These are phyloP conservation scores for Ophiostoma fasciatum DNA, from an alignment of 2,329 filamentous ascomycete species.

Conservation along the genomic window DNA sequence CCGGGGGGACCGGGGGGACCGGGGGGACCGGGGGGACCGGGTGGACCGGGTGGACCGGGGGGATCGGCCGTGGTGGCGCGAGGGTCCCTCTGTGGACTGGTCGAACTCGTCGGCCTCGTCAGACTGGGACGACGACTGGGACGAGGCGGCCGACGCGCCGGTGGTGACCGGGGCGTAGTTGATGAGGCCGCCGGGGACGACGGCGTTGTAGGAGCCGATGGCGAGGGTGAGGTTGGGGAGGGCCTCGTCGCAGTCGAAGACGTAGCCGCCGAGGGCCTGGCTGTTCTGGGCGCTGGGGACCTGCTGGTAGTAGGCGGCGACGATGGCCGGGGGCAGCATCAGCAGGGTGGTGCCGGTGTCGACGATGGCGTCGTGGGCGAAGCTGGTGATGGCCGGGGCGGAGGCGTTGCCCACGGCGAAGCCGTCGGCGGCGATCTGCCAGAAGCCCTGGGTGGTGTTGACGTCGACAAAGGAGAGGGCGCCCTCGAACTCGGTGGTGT, in stretches of 20 bases:
- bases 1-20: no score
- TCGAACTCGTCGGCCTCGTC: slow-evolving; percentile 26
- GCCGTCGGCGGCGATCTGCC: slow-evolving; percentile 38
- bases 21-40: no score
- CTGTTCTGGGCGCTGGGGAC: slow-evolving; percentile 22
- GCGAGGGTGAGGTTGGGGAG: slow-evolving; percentile 22
- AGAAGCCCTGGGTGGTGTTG: slow-evolving; percentile 36
- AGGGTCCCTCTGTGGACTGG: slow-evolving; percentile 8
- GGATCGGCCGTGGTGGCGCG: no score
- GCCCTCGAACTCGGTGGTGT: slow-evolving; percentile 37
- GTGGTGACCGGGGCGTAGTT: slow-evolving; percentile 24
- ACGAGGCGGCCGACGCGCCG: no score
- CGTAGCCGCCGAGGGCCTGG: slow-evolving; percentile 19
- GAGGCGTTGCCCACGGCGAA: slow-evolving; percentile 24
- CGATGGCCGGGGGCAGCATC: slow-evolving; percentile 20
- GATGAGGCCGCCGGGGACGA: slow-evolving; percentile 24
- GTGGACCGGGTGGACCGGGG: no score
- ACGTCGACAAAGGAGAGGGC: slow-evolving; percentile 34
- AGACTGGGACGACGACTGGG: no score
- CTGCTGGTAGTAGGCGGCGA: slow-evolving; percentile 23
- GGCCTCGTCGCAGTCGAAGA: slow-evolving; percentile 21
- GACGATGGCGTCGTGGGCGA: slow-evolving; percentile 20
- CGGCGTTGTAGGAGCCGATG: slow-evolving; percentile 19
- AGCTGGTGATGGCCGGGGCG: slow-evolving; percentile 5
- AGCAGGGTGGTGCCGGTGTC: slow-evolving; percentile 30